Percentiles rank a stretch among this genome's conserved stretches.
phyloP scores from a whole-genome alignment of 306 rosid genomes.

The Mucuna pruriens region DNA sequence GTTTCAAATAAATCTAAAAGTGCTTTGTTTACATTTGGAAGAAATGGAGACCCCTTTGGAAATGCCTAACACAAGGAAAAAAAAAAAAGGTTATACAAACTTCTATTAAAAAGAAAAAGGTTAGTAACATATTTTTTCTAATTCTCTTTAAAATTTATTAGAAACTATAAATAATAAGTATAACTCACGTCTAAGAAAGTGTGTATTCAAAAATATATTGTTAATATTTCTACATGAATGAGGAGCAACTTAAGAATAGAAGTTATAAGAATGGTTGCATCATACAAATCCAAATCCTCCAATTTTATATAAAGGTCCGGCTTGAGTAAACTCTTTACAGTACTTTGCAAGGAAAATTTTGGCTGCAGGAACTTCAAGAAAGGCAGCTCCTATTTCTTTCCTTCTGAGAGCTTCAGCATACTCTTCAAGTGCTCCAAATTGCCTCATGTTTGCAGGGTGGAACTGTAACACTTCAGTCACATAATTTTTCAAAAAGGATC shows the following conservation, averaged over 20 bases:
- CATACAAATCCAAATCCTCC: constrained; percentile 59
- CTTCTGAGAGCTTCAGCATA: constrained; percentile 50
- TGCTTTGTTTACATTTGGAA: constrained; percentile 43
- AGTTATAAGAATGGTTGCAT: background rate
- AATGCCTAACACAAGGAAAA: constrained; percentile 44
- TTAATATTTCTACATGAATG: background rate
- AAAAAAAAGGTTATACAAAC: background rate
- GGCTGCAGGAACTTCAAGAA: constrained; percentile 47
- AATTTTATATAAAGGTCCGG: constrained; percentile 49
- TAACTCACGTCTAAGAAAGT: too few species aligned
- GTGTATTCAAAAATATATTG: background rate
- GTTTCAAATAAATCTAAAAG: constrained; percentile 42
- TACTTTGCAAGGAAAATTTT: constrained; percentile 54
- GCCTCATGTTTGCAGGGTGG: constrained; percentile 22
- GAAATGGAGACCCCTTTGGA: constrained; percentile 44
- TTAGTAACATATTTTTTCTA: background rate
- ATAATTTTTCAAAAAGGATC: constrained; percentile 48
- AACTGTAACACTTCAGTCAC: constrained; percentile 32
- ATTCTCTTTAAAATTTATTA: background rate
- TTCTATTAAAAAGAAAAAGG: background rate
- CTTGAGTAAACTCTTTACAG: constrained; percentile 45
- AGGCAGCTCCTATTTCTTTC: constrained; percentile 51
- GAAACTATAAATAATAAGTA: background rate
- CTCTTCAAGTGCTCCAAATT: constrained; percentile 27
- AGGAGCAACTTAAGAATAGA: background rate